A percentile compares a stretch with the other conserved stretches of the same genome.
These are phyloP conservation scores for Leccinum boreale DNA, from an alignment of 768 basidiomycete genomes.

Conservation along the genomic window DNA sequence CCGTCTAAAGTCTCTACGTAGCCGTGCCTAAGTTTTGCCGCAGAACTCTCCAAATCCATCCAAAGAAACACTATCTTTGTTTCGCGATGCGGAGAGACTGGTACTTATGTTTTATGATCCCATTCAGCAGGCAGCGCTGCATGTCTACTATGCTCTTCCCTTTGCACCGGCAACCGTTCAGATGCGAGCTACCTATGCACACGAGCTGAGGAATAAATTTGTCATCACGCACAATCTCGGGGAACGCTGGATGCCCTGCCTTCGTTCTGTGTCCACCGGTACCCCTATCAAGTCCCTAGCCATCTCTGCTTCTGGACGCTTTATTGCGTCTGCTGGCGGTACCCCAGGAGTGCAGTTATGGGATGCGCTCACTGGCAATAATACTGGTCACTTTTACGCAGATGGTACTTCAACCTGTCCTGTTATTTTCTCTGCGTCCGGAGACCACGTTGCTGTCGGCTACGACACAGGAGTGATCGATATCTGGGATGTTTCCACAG, in stretches of 20 bases:
- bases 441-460: constrained; percentile 13
- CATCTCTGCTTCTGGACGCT: constrained; percentile 15
- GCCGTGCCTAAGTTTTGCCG: neutral
- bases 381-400: constrained; percentile 10
- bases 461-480: constrained; percentile 11
- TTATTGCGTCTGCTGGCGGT: constrained; percentile 16
- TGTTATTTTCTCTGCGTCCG: constrained; percentile 15
- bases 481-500: constrained; percentile 18
- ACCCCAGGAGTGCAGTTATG: constrained; percentile 37
- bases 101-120: constrained; percentile 19
- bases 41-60: constrained; percentile 8
- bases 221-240: constrained; percentile 5
- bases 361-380: constrained; percentile 15
- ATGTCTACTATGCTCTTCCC: constrained; percentile 16
- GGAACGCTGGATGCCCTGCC: constrained; percentile 14
- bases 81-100: constrained; percentile 17
- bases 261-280: constrained; percentile 11
- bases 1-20: neutral
- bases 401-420: constrained; percentile 10
- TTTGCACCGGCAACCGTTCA: constrained; percentile 2
- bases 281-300: constrained; percentile 11
- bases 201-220: constrained; percentile 11
- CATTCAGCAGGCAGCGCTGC: constrained; percentile 17
- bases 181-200: constrained; percentile 11
- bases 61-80: constrained; percentile 7